Evolutionary conservation across 2,329 filamentous ascomycete species (phyloP).

Genomic region (Sporothrix sp.): DNA sequence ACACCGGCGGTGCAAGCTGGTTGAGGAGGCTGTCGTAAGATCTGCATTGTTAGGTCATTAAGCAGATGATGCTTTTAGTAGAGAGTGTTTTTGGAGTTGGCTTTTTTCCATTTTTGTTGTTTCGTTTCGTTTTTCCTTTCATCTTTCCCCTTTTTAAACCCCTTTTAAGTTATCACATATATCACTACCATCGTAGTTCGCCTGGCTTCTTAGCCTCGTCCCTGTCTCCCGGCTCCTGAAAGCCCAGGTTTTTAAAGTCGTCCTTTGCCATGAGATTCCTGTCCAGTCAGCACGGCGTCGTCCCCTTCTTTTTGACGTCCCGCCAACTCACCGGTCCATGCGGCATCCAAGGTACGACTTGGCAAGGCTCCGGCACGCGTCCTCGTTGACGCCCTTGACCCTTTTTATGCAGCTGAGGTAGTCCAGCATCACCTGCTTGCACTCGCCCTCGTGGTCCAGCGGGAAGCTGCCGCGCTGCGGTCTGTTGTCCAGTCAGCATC

Average conservation of each 20-base stretch:
- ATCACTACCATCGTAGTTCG: constrained; percentile 27
- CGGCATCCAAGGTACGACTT: constrained; percentile 85
- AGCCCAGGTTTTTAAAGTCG: constrained; percentile 88
- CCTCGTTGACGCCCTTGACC: constrained; percentile 73
- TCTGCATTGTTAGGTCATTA: too few relatives aligned
- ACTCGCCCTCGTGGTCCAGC: constrained; percentile 94
- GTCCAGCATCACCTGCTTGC: constrained; percentile 74
- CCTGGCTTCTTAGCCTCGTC: constrained; percentile 20
- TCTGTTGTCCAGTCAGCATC: constrained; percentile 33
- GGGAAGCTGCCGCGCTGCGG: constrained; percentile 91
- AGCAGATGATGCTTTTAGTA: too few relatives aligned
- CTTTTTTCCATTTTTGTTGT: background rate
- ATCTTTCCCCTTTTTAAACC: background rate
- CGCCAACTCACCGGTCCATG: constrained; percentile 68
- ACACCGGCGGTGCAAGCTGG: background rate
- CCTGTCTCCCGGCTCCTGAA: constrained; percentile 38
- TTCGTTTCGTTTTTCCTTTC: background rate
- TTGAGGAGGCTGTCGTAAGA: too few relatives aligned
- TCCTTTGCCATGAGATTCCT: constrained; percentile 95
- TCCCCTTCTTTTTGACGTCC: constrained; percentile 21
- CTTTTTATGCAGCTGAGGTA: constrained; percentile 85
- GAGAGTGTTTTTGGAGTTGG: too few relatives aligned
- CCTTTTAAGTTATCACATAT: background rate
- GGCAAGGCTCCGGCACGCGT: constrained; percentile 73
- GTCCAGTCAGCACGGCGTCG: background rate